phyloP scores from a whole-genome alignment of 1,139 yeast genomes.

The Geotrichum phurueaensis region DNA sequence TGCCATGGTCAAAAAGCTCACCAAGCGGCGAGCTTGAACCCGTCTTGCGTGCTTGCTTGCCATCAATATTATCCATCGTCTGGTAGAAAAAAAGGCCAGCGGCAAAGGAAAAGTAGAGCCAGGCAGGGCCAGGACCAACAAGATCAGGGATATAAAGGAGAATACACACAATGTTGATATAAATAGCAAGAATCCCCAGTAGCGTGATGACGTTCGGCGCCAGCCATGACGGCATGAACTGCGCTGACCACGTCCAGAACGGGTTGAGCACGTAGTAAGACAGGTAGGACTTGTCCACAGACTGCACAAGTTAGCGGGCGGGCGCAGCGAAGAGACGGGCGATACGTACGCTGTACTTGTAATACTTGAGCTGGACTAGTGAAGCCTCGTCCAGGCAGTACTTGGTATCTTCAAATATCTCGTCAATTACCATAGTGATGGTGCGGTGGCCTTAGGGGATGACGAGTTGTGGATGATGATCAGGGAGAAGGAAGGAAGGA shows the following conservation, averaged over 20 bases:
- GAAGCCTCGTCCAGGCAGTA: slow-evolving; percentile 17
- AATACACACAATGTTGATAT: slow-evolving; percentile 49
- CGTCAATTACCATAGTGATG: background rate
- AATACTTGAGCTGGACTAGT: slow-evolving; percentile 12
- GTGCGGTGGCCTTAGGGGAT: background rate
- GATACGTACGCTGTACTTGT: slow-evolving; percentile 15
- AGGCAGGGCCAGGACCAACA: slow-evolving; percentile 48
- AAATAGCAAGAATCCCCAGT: slow-evolving; percentile 55
- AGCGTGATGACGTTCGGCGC: slow-evolving; percentile 76
- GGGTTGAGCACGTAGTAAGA: slow-evolving; percentile 60
- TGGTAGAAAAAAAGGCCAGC: slow-evolving; percentile 70
- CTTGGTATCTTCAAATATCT: slow-evolving; percentile 18
- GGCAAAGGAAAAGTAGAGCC: slow-evolving; percentile 65
- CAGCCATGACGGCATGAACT: slow-evolving; percentile 62
- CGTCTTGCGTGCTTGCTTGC: slow-evolving; percentile 73
- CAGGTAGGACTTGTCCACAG: slow-evolving; percentile 64
- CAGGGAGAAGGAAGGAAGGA: background rate
- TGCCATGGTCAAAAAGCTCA: slow-evolving; percentile 74
- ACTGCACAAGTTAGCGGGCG: slow-evolving; percentile 23
- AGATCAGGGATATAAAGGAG: slow-evolving; percentile 58
- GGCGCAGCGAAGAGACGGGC: background rate
- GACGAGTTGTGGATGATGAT: background rate
- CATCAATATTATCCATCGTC: slow-evolving; percentile 81
- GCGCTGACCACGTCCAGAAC: slow-evolving; percentile 66
- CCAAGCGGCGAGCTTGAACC: slow-evolving; percentile 77